Evolutionary conservation across 495 filamentous ascomycete species (phyloP), one percentile per base, ranked within the genome.

Genomic region (Aspergillus wentii): DNA sequence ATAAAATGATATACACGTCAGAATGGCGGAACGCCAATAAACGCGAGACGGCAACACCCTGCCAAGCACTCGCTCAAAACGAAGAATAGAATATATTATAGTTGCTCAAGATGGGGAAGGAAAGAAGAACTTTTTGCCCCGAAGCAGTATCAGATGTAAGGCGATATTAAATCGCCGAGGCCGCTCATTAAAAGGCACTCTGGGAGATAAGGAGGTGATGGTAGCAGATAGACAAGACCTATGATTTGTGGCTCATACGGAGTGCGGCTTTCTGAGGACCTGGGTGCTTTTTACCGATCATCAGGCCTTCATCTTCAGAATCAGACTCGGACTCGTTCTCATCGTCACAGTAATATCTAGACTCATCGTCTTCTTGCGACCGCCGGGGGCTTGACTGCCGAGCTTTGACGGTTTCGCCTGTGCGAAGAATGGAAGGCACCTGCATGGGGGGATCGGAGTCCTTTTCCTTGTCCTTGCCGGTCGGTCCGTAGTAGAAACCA

Each of bases 241-340:
- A 45, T 1, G 46, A 36, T 2, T 17, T 29, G 6, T 46, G 39
- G 29, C 45, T 30, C 22, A 41, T 8, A 21, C 25, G 39, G 13
- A 55, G 40, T n/a, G 39, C 35, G 10, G 52, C 47, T 29, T 49
- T 51, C 44, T 64, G 61, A 11, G 51, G 40, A 1, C 45, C 33
- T 1, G 54, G 33, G 30, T 63, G 66, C 48, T 61, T 63, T 43
- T 63, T 66, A 20, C 64, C 63, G 36, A 72, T 66, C 17, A 68
- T 46, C 22, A 72, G 52, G 5, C 53, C 69, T 54, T 76, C 72
- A 18, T 73, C 71, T 47, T 76, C 72, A 0, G 72, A 75, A 10
- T 71, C 69, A 14, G 56, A 44, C 38, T 56, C 57, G 17, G 47
- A 59, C 17, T 69, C 66, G 33, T 72, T 59, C 40, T 72, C 69